Conservation (phyloP, 1,284 basidiomycete species). For the Ustilago bromivora region DNA sequence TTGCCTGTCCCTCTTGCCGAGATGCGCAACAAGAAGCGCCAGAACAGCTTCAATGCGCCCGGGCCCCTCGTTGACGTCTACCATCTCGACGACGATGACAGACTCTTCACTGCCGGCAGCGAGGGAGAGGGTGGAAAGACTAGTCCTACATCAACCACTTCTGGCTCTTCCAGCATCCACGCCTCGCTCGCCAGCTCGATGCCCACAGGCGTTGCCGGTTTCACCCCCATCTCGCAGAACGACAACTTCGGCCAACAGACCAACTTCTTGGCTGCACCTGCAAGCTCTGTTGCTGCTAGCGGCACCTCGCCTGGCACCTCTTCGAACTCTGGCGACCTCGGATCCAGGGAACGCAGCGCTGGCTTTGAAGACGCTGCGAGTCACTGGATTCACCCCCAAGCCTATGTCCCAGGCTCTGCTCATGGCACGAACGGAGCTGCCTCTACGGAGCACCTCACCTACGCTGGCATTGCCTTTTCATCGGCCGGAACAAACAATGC, state of each 20-base stretch:
- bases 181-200: conserved; percentile 37
- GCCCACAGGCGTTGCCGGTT: conserved; percentile 26
- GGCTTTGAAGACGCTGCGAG: conserved; percentile 22
- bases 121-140: conserved; percentile 47
- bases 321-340: conserved; percentile 33
- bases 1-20: conserved; percentile 49
- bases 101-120: conserved; percentile 36
- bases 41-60: conserved; percentile 7
- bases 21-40: conserved; percentile 48
- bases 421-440: background rate
- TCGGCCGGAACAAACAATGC: conserved; percentile 19
- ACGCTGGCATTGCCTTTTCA: conserved; percentile 38
- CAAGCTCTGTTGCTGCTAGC: conserved; percentile 5
- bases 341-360: conserved; percentile 15
- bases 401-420: conserved; percentile 13
- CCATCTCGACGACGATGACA: conserved; percentile 50
- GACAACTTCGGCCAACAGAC: conserved; percentile 14
- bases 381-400: conserved; percentile 28
- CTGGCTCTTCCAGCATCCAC: conserved; percentile 31
- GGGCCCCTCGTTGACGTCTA: conserved; percentile 27
- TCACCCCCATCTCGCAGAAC: conserved; percentile 33
- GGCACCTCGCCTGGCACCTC: conserved; percentile 40
- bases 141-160: conserved; percentile 42
- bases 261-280: conserved; percentile 19
- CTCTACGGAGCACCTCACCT: conserved; percentile 21